phyloP scores from a whole-genome alignment of 139 green algal genomes.

The Tetratostichococcus sp. region DNA sequence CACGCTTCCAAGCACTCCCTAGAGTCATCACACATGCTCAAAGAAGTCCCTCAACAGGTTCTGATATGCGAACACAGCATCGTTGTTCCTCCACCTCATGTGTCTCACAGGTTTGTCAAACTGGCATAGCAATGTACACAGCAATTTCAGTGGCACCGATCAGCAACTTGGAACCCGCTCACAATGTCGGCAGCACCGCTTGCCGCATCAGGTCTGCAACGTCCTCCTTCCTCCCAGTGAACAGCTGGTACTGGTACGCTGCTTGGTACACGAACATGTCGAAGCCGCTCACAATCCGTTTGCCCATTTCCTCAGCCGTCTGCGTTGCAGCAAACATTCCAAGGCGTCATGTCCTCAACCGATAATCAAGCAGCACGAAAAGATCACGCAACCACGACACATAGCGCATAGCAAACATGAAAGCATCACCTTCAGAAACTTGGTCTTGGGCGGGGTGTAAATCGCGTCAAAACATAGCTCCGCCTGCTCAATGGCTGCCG shows the following conservation, averaged over 20 bases:
- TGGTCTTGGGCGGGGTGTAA: neutral
- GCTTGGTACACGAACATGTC: neutral
- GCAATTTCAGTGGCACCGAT: too few species aligned
- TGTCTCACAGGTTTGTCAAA: too few species aligned
- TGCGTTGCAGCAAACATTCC: neutral
- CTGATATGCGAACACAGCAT: too few species aligned
- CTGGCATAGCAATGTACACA: too few species aligned
- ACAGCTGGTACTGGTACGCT: neutral
- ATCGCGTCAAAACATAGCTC: neutral
- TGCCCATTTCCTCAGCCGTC: neutral
- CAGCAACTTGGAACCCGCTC: neutral
- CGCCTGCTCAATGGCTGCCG: neutral
- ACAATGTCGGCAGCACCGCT: neutral
- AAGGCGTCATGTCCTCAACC: too few species aligned
- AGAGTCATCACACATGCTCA: too few species aligned
- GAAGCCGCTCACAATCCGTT: neutral
- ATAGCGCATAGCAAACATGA: too few species aligned
- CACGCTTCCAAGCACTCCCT: too few species aligned
- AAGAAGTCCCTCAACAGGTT: too few species aligned
- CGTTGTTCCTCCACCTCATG: too few species aligned
- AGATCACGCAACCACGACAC: too few species aligned
- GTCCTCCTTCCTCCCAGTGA: neutral
- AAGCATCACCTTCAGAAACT: neutral
- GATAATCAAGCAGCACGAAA: too few species aligned
- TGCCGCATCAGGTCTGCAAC: neutral